Evolutionary conservation across 495 filamentous ascomycete species (phyloP), one percentile per base, ranked within the genome.

Genomic region (Xylaria grammica): DNA sequence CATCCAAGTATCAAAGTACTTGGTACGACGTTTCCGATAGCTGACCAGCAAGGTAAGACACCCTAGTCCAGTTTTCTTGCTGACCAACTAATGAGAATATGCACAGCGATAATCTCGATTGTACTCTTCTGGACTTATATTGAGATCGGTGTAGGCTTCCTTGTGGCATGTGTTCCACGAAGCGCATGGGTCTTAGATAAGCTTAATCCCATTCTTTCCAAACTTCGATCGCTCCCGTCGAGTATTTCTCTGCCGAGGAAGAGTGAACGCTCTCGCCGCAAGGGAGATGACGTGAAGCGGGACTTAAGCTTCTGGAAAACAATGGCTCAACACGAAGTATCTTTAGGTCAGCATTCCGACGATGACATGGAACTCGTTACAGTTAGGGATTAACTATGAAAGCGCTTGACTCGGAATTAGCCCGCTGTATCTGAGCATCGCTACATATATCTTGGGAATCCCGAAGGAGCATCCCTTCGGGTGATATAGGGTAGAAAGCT

Each of bases 111-210:
- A 10, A 22, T 54, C n/a, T 54, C 50, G 3, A 54, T 54, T 11
- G 50, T 54, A 19, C 4, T 54, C 4, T 54, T 54, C 15, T 54
- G 50, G 50, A 54, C 50, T 36, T 54, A 54, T 11, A 54, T 54
- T 17, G 50, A 54, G 34, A 54, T 54, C 15, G 50, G 50, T 1
- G 19, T 22, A 4, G 50, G 50, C 0, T 54, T 54, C 13, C 32
- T 34, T 1, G 50, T 54, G 1, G 50, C 50, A n/a, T 54, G 50
- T 54, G 15, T 54, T 10, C 50, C 50, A 11, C 50, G 50, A 6
- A 54, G 50, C 15, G 50, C 50, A 17, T 54, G 50, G 50, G 50
- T 54, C 13, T 34, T 54, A 2, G 50, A 54, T 22, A 54, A 54
- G 29, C 15, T 54, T 7, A 22, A 19, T 2, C 11, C 50, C n/a